phyloP scores from a whole-genome alignment of 805 yeast species.

The Candida stauntonica region DNA sequence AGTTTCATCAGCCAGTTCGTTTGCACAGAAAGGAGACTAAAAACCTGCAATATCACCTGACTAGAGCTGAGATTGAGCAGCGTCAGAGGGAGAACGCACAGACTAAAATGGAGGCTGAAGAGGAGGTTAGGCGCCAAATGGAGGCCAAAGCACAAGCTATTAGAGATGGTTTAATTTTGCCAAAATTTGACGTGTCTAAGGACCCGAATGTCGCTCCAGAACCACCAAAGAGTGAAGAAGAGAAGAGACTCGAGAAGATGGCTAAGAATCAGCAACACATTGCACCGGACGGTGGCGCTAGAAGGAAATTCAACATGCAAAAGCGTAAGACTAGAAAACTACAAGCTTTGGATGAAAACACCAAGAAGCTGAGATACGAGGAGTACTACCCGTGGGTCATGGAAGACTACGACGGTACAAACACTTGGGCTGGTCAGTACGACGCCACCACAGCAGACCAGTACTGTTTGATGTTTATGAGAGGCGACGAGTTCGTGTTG shows the following conservation, averaged over 20 bases:
- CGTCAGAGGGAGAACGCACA: constrained; percentile 46
- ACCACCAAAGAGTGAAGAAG: constrained; percentile 32
- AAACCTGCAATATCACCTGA: constrained; percentile 80
- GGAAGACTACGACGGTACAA: constrained; percentile 92
- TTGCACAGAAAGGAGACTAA: constrained; percentile 92
- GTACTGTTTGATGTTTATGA: constrained; percentile 82
- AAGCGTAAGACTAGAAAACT: constrained; percentile 84
- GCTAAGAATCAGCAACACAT: constrained; percentile 51
- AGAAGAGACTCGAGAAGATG: constrained; percentile 32
- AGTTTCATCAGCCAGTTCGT: constrained; percentile 76
- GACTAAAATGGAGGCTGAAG: constrained; percentile 28
- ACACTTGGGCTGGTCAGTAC: constrained; percentile 93
- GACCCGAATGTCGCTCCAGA: constrained; percentile 30
- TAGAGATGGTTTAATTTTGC: constrained; percentile 13
- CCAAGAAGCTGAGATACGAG: constrained; percentile 83
- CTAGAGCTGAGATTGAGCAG: constrained; percentile 69
- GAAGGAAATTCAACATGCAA: constrained; percentile 54
- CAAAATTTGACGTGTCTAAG: constrained; percentile 13
- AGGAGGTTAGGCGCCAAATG: constrained; percentile 31
- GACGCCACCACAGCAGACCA: constrained; percentile 85
- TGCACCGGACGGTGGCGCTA: constrained; percentile 91
- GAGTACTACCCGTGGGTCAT: constrained; percentile 98
- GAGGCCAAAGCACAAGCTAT: constrained; percentile 20
- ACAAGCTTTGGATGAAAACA: constrained; percentile 74
- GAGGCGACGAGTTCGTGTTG: constrained; percentile 70